These are phyloP conservation scores for Eucalyptus microcorys DNA, from an alignment of 345 rosid genomes.

Conservation along the genomic window DNA sequence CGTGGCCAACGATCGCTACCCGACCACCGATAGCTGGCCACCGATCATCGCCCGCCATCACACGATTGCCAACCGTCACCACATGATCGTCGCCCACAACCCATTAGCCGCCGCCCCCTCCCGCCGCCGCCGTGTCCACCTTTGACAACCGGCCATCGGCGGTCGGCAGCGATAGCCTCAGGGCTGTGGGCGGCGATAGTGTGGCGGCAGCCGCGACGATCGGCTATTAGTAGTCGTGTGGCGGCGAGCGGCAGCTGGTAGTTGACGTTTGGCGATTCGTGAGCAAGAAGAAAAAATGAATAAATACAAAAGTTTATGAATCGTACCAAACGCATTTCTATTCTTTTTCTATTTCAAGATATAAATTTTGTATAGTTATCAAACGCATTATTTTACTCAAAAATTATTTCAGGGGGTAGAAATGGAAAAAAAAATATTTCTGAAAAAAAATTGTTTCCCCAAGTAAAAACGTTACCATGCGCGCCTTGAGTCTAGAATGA, in stretches of 20 bases:
- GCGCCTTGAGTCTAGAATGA: neutral
- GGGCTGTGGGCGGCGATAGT: accelerated
- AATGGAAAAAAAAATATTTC: too few species aligned
- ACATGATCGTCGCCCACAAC: accelerated
- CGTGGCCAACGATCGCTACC: accelerated
- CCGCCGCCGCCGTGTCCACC: accelerated
- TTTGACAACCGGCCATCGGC: accelerated
- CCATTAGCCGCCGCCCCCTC: accelerated
- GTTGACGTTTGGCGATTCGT: accelerated
- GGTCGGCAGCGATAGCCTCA: accelerated
- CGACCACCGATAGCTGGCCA: accelerated
- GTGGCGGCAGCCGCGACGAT: accelerated
- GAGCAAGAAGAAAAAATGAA: too few species aligned
- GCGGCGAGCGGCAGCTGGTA: accelerated
- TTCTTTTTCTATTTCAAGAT: accelerated
- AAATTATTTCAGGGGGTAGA: accelerated
- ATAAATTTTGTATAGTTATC: too few species aligned
- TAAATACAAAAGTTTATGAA: too few species aligned
- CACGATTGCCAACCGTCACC: accelerated
- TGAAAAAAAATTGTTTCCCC: too few species aligned
- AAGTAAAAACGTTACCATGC: too few species aligned
- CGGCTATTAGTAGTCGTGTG: accelerated
- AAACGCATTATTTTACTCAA: accelerated
- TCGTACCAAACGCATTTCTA: accelerated
- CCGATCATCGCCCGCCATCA: accelerated